phyloP scores from a whole-genome alignment of 495 filamentous ascomycete species.

The Aspergillus taichungensis region DNA sequence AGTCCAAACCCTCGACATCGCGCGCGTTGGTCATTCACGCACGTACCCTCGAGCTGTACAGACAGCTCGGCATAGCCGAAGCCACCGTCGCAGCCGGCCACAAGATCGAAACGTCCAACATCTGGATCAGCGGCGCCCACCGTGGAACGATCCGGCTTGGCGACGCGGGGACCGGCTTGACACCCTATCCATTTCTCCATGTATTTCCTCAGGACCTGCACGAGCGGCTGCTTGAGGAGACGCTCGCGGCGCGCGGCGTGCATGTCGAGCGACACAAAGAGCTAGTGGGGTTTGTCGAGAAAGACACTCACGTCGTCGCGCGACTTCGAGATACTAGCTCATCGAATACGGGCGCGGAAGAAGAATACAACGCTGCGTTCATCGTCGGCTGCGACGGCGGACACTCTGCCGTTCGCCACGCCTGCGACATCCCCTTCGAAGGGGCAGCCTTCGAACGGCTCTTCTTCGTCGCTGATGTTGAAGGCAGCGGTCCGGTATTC shows the following conservation, averaged over 20 bases:
- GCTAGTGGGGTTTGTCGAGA: conserved; percentile 18
- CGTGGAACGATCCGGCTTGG: conserved; percentile 14
- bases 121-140: conserved; percentile 24
- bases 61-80: conserved; percentile 28
- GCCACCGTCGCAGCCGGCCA: conserved; percentile 21
- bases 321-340: conserved; percentile 9
- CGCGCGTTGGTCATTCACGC: conserved; percentile 33
- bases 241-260: conserved; percentile 21
- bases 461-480: conserved; percentile 29
- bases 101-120: conserved; percentile 25
- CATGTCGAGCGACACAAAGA: conserved; percentile 22
- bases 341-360: neutral
- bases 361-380: conserved; percentile 18
- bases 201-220: conserved; percentile 26
- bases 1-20: conserved; percentile 19
- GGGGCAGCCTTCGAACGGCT: conserved; percentile 24
- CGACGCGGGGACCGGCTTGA: conserved; percentile 20
- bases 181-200: conserved; percentile 27
- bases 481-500: conserved; percentile 18
- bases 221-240: conserved; percentile 26
- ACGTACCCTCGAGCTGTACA: conserved; percentile 35
- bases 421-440: conserved; percentile 17
- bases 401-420: conserved; percentile 23
- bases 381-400: conserved; percentile 32
- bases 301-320: conserved; percentile 18